Conservation (phyloP, 2,329 filamentous ascomycete genomes). For the Clathrospora elynae region DNA sequence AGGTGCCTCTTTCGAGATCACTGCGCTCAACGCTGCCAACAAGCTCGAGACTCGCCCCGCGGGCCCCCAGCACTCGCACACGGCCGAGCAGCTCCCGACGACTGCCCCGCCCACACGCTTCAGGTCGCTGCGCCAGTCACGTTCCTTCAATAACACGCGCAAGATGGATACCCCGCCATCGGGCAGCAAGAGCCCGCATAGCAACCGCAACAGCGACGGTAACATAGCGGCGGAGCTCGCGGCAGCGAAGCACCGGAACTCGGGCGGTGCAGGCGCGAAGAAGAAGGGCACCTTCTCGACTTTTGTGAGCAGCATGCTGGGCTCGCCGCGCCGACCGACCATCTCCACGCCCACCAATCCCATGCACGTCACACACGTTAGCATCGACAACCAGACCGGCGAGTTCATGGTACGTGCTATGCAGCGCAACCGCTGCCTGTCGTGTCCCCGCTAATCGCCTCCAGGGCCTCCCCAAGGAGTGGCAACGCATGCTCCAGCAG, state of each 20-base stretch:
- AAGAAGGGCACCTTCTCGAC: conserved; percentile 50
- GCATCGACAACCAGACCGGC: conserved; percentile 93
- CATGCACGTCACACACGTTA: conserved; percentile 96
- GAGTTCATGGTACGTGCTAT: conserved; percentile 87
- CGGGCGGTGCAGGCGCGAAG: conserved; percentile 45
- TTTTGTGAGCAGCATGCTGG: conserved; percentile 49
- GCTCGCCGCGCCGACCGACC: conserved; percentile 82
- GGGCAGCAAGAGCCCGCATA: conserved; percentile 41
- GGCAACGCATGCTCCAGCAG: conserved; percentile 93
- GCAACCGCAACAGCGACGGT: conserved; percentile 50
- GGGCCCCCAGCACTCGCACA: conserved; percentile 37
- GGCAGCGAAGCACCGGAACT: conserved; percentile 36
- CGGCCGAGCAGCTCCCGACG: conserved; percentile 29
- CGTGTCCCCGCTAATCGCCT: conserved; percentile 27
- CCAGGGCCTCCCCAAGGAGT: conserved; percentile 93
- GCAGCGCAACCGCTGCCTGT: no score
- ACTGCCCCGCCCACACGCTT: conserved; percentile 22
- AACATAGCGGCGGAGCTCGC: no score
- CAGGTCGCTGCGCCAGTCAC: conserved; percentile 48
- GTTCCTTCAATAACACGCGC: conserved; percentile 51
- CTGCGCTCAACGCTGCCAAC: conserved; percentile 25
- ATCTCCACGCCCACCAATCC: conserved; percentile 99
- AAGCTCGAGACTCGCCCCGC: conserved; percentile 28
- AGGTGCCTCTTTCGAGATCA: conserved; percentile 48
- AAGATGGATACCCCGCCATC: conserved; percentile 52